phyloP scores from a whole-genome alignment of 768 basidiomycete species.

The Lentinula boryana region DNA sequence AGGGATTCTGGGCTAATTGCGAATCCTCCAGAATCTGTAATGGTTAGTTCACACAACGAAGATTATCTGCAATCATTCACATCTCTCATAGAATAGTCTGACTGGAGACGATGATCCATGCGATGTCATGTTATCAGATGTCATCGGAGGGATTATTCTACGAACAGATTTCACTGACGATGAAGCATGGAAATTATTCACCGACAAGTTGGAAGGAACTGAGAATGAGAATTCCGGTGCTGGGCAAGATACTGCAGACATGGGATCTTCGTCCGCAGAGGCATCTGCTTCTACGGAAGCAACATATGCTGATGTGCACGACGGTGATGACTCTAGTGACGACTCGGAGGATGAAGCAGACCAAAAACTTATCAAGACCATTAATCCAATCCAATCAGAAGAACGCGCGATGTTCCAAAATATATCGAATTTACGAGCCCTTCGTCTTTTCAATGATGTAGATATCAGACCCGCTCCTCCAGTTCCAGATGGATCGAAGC shows the following conservation, averaged over 20 bases:
- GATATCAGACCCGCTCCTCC: conserved; percentile 51
- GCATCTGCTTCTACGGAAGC: not conserved
- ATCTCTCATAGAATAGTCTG: conserved; percentile 7
- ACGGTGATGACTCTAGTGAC: conserved; percentile 27
- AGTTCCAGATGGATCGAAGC: conserved; percentile 37
- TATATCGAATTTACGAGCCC: conserved; percentile 59
- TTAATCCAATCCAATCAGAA: conserved; percentile 37
- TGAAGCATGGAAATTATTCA: conserved; percentile 56
- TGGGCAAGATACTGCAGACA: conserved; percentile 18
- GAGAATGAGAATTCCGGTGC: conserved; percentile 48
- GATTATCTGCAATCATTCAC: not conserved
- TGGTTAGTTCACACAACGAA: not conserved
- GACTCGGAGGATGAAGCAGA: conserved; percentile 23
- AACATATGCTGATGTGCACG: conserved; percentile 18
- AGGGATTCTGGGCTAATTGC: conserved; percentile 4
- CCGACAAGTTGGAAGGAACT: conserved; percentile 38
- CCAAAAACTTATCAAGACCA: conserved; percentile 40
- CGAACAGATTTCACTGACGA: conserved; percentile 72
- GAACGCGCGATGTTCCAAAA: conserved; percentile 35
- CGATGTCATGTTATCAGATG: conserved; percentile 40
- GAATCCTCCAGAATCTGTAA: conserved; percentile 8
- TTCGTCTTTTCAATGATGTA: conserved; percentile 70
- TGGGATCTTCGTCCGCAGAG: conserved; percentile 7
- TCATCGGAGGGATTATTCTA: conserved; percentile 57
- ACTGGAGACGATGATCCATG: conserved; percentile 47